Percentiles rank a stretch among this genome's conserved stretches.
Evolutionary conservation across 2,329 filamentous ascomycete species (phyloP).

Genomic region (Talaromyces islandicus): DNA sequence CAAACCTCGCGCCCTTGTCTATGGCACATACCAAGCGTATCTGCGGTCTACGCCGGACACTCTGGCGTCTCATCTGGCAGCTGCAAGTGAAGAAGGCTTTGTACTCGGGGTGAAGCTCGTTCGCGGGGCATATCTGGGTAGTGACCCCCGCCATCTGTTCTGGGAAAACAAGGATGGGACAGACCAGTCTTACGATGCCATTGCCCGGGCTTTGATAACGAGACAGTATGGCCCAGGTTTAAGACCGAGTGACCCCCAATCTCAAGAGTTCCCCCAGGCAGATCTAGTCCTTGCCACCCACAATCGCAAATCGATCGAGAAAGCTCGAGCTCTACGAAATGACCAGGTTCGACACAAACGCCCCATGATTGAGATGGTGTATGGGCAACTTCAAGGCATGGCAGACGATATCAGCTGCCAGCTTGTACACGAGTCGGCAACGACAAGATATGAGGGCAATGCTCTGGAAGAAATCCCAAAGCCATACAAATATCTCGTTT

Average conservation of each 20-base stretch:
- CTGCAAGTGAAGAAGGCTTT: slow-evolving; percentile 56
- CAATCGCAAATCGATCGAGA: slow-evolving; percentile 64
- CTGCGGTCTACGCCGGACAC: slow-evolving; percentile 56
- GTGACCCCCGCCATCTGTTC: slow-evolving; percentile 63
- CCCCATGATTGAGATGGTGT: slow-evolving; percentile 43
- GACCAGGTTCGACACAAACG: slow-evolving; percentile 35
- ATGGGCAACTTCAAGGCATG: slow-evolving; percentile 55
- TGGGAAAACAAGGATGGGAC: slow-evolving; percentile 65
- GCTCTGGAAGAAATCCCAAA: slow-evolving; percentile 32
- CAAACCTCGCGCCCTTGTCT: slow-evolving; percentile 57
- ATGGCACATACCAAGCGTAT: slow-evolving; percentile 73
- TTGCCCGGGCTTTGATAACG: slow-evolving; percentile 61
- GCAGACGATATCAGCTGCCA: slow-evolving; percentile 53
- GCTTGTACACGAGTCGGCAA: slow-evolving; percentile 40
- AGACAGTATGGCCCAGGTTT: slow-evolving; percentile 53
- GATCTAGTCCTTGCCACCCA: slow-evolving; percentile 72
- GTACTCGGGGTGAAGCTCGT: slow-evolving; percentile 69
- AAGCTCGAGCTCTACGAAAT: slow-evolving; percentile 44
- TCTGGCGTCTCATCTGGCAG: slow-evolving; percentile 55
- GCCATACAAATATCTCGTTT: slow-evolving; percentile 51
- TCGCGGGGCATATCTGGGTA: slow-evolving; percentile 65
- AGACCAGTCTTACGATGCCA: slow-evolving; percentile 64
- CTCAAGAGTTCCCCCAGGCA: slow-evolving; percentile 47
- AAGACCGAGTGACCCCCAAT: slow-evolving; percentile 30
- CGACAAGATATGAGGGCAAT: slow-evolving; percentile 18